phyloP scores from a whole-genome alignment of 176 grass and related monocot genomes.

The Rhynchospora pubera region DNA sequence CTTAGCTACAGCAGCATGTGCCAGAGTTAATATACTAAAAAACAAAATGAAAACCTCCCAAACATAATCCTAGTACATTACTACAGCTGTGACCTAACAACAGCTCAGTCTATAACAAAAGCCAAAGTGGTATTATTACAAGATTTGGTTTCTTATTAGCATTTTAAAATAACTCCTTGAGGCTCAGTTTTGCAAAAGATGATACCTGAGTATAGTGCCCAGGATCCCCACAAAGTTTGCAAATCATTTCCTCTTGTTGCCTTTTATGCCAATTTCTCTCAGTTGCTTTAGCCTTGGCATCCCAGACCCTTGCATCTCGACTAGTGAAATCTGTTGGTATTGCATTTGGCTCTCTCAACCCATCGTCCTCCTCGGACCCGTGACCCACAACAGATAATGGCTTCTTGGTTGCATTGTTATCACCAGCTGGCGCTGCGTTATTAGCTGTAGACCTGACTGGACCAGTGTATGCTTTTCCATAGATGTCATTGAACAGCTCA shows the following conservation, averaged over 20 bases:
- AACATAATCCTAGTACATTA: not conserved
- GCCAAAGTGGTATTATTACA: not conserved
- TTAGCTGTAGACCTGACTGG: constrained; percentile 40
- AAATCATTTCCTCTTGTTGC: constrained; percentile 96
- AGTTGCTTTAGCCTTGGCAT: constrained; percentile 93
- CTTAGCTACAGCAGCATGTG: not conserved
- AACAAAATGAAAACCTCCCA: not conserved
- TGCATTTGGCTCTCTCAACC: constrained; percentile 63
- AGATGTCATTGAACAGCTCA: constrained; percentile 92
- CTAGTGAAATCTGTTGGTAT: constrained; percentile 95
- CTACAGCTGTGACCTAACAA: not conserved
- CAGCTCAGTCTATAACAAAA: not conserved
- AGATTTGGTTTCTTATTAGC: not conserved
- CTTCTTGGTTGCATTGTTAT: constrained; percentile 33
- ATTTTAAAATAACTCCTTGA: not conserved
- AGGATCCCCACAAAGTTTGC: constrained; percentile 88
- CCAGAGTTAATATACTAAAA: not conserved
- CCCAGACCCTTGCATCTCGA: constrained; percentile 89
- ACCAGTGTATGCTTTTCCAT: constrained; percentile 84
- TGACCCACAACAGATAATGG: not conserved
- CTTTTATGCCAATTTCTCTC: constrained; percentile 98
- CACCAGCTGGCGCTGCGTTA: constrained; percentile 30
- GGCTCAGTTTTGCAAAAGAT: constrained; percentile 16
- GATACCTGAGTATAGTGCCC: constrained; percentile 91
- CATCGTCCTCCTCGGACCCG: constrained; percentile 40